These are phyloP conservation scores for Sporisorium graminicola DNA, from an alignment of 1,284 basidiomycete genomes.

Conservation along the genomic window DNA sequence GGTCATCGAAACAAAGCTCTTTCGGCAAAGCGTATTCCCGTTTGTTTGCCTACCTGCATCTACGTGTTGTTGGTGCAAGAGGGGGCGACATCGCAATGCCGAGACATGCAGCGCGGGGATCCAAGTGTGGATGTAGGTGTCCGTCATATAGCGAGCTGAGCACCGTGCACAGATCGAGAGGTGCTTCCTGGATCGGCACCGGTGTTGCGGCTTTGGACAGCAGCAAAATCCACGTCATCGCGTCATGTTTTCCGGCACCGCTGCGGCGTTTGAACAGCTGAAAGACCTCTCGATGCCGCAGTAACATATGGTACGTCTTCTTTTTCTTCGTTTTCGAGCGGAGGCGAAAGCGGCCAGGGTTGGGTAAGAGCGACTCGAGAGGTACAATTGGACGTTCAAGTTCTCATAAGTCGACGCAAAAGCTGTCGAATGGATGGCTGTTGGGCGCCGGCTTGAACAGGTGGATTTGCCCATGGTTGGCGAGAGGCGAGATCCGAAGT, in stretches of 20 bases:
- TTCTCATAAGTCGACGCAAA: not conserved
- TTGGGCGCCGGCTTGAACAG: no score
- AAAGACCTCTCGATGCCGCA: no score
- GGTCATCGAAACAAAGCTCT: not conserved
- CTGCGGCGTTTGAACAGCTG: not conserved
- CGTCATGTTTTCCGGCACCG: not conserved
- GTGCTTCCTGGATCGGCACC: not conserved
- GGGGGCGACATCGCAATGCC: no score
- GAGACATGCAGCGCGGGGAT: not conserved
- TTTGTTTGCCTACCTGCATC: slow-evolving; percentile 5
- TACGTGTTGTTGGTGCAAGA: no score
- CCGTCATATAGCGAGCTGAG: not conserved
- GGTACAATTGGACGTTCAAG: no score
- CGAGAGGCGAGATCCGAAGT: no score
- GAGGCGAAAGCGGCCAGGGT: not conserved
- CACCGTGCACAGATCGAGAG: not conserved
- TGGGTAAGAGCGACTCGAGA: not conserved
- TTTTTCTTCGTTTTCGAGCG: no score
- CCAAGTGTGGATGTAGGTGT: not conserved
- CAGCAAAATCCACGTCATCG: not conserved
- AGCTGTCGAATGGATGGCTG: no score
- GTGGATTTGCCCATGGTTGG: no score
- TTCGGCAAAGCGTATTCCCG: not conserved
- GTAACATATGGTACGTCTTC: no score
- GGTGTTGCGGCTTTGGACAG: not conserved